Conservation (phyloP, 2,329 filamentous ascomycete species). For the Shiraia sp. region DNA sequence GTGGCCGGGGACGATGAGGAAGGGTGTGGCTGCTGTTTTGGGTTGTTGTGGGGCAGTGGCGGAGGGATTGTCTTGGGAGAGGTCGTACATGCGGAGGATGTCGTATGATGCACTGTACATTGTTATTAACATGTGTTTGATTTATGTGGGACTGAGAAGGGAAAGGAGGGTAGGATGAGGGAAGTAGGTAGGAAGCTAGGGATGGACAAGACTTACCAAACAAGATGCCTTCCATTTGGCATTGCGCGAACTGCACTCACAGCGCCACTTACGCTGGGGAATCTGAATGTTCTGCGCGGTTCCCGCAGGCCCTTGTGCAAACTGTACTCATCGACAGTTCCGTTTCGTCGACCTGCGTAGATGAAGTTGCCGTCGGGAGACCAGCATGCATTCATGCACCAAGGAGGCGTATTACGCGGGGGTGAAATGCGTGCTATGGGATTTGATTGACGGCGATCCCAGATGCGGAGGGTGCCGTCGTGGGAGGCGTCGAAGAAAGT, state of each 20-base stretch:
- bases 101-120: slow-evolving; percentile 77
- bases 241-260: slow-evolving; percentile 88
- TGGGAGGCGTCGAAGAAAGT: slow-evolving; percentile 89
- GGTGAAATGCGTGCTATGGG: slow-evolving; percentile 80
- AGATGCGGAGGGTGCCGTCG: slow-evolving; percentile 87
- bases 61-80: slow-evolving; percentile 62
- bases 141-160: too few species aligned
- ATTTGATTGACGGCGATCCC: slow-evolving; percentile 79
- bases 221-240: slow-evolving; percentile 87
- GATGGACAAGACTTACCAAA: slow-evolving; percentile 64
- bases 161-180: neutral
- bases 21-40: slow-evolving; percentile 82
- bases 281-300: slow-evolving; percentile 79
- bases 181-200: neutral
- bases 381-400: slow-evolving; percentile 98
- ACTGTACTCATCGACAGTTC: slow-evolving; percentile 92
- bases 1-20: slow-evolving; percentile 93
- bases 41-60: slow-evolving; percentile 56
- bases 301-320: slow-evolving; percentile 78
- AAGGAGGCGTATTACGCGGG: slow-evolving; percentile 78
- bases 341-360: slow-evolving; percentile 87
- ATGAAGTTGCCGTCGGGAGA: slow-evolving; percentile 93
- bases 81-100: slow-evolving; percentile 89
- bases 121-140: slow-evolving; percentile 7
- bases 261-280: slow-evolving; percentile 84